Percentiles rank a stretch among this genome's conserved stretches.
phyloP scores from a whole-genome alignment of 1,284 basidiomycete genomes.

The Prillingera fragicola region DNA sequence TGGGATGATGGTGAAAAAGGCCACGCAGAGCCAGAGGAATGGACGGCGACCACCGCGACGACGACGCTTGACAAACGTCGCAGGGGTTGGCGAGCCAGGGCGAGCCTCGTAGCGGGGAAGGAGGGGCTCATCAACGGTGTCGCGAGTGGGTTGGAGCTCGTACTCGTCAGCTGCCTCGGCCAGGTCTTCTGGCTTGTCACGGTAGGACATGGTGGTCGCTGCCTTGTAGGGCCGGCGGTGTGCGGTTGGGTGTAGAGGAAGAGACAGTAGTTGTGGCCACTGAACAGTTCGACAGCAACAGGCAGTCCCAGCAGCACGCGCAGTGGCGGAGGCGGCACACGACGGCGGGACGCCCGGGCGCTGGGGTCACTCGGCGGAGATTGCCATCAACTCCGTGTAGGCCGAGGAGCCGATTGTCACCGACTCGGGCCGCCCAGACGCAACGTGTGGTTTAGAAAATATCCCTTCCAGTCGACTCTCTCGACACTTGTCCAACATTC shows the following conservation, averaged over 20 bases:
- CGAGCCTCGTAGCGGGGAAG: constrained; percentile 33
- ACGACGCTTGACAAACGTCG: constrained; percentile 1
- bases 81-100: not conserved
- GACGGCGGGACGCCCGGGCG: not conserved
- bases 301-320: not conserved
- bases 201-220: constrained; percentile 10
- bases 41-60: constrained; percentile 6
- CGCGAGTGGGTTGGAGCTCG: constrained; percentile 27
- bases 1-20: constrained; percentile 26
- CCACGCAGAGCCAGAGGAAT: constrained; percentile 25
- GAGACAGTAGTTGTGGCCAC: not conserved
- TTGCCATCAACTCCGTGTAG: not conserved
- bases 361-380: not conserved
- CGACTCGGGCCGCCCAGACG: not conserved
- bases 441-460: no score
- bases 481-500: no score
- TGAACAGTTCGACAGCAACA: not conserved
- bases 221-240: no score
- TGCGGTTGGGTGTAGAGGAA: no score
- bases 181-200: constrained; percentile 16
- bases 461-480: no score
- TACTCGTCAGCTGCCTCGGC: constrained; percentile 24
- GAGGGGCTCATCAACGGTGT: constrained; percentile 29
- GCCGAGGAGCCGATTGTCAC: not conserved
- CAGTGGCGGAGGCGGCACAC: not conserved